Evolutionary conservation across 495 filamentous ascomycete species (phyloP).

Genomic region (Xylaria longipes): DNA sequence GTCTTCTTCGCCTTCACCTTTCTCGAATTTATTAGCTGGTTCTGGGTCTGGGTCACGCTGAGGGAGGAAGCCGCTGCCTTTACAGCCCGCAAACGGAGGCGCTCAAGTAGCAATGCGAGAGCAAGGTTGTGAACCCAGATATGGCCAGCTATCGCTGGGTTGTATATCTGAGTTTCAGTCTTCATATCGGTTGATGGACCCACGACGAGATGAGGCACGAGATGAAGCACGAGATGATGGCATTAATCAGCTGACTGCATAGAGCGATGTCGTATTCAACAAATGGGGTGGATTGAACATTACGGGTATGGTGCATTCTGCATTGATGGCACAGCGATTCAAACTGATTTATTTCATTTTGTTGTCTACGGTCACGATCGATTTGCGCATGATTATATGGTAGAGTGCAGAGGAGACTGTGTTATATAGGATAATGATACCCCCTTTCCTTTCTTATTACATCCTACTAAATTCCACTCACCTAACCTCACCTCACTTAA

Average conservation of each 20-base stretch:
- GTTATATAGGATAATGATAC: constrained; percentile 6
- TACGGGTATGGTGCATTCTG: not conserved
- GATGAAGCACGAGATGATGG: not conserved
- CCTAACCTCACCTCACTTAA: too few relatives aligned
- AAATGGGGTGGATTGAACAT: not conserved
- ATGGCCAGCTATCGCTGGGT: too few relatives aligned
- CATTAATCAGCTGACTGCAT: not conserved
- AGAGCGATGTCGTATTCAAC: not conserved
- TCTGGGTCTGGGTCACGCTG: constrained; percentile 74
- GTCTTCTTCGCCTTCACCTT: constrained; percentile 85
- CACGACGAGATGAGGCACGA: not conserved
- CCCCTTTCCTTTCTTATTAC: not conserved
- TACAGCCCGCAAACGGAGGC: constrained; percentile 42
- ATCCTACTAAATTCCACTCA: too few relatives aligned
- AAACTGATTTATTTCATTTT: not conserved
- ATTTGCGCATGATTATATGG: not conserved
- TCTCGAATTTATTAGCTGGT: constrained; percentile 84
- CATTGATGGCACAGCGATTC: not conserved
- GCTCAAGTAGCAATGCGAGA: constrained; percentile 36
- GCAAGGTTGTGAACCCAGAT: constrained; percentile 7
- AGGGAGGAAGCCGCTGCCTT: constrained; percentile 55
- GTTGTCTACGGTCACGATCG: not conserved
- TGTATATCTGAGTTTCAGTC: too few relatives aligned
- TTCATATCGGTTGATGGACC: not conserved
- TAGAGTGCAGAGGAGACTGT: constrained; percentile 1